Conservation (phyloP, 441 rosid species). For the Pelargonium myrrhifolium region DNA sequence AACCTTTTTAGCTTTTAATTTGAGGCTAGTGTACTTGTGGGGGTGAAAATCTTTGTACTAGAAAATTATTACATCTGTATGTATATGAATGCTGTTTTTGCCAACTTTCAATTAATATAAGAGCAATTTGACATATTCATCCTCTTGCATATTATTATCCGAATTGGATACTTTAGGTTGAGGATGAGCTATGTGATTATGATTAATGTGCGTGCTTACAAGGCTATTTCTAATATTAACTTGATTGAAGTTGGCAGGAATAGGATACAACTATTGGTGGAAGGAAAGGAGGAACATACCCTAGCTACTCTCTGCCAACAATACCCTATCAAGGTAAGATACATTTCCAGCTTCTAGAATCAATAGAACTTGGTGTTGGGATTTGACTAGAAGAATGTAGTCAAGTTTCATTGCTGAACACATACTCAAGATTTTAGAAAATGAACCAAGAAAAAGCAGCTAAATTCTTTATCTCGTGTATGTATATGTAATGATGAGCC, state of each 20-base stretch:
- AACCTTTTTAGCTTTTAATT: neutral
- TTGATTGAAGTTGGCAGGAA: no score
- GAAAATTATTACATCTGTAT: conserved; percentile 1
- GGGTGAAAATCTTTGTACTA: neutral
- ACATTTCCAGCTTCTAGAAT: no score
- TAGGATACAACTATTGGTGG: no score
- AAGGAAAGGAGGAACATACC: no score
- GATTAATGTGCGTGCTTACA: no score
- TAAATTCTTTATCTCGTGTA: no score
- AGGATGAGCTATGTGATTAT: no score
- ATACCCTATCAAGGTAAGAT: no score
- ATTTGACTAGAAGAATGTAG: neutral
- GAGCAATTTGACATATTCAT: neutral
- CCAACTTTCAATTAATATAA: neutral
- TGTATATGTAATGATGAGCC: neutral
- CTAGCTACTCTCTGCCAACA: no score
- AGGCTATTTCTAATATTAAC: no score
- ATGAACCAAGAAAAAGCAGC: neutral
- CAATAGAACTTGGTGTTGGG: neutral
- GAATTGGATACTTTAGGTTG: no score
- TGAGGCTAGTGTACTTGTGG: neutral
- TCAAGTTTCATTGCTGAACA: neutral
- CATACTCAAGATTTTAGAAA: neutral
- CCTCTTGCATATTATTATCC: no score
- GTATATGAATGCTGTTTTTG: neutral